Conservation (phyloP, 2,329 filamentous ascomycete genomes). For the Ophiocordyceps australis region DNA sequence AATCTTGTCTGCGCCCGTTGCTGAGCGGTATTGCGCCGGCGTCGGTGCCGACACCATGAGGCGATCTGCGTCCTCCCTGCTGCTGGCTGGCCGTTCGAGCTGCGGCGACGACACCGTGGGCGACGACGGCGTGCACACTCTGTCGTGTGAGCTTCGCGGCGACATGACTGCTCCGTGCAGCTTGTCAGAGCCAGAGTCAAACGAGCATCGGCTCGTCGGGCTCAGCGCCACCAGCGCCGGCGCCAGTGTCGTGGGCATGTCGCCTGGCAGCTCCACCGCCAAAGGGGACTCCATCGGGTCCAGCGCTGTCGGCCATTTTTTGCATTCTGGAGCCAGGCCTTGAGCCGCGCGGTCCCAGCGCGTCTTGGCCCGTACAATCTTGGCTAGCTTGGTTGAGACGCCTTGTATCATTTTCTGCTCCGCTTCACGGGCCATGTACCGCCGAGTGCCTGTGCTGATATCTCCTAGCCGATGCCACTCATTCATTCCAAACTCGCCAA, state of each 20-base stretch:
- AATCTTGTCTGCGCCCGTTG: conserved; percentile 49
- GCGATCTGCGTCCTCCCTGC: too few species aligned
- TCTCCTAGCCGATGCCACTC: conserved; percentile 91
- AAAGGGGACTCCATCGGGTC: conserved; percentile 22
- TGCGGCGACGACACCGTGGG: conserved; percentile 11
- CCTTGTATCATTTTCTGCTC: conserved; percentile 64
- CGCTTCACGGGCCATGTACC: conserved; percentile 57
- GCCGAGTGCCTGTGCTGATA: conserved; percentile 80
- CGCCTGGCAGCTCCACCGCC: conserved; percentile 40
- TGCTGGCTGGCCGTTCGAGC: conserved; percentile 21
- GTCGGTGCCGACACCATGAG: conserved; percentile 38
- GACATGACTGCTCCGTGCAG: conserved; percentile 25
- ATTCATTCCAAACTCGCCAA: conserved; percentile 97
- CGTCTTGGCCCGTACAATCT: conserved; percentile 60
- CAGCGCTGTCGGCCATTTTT: conserved; percentile 20
- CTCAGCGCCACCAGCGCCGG: conserved; percentile 19
- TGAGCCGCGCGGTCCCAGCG: conserved; percentile 36
- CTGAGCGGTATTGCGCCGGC: conserved; percentile 37
- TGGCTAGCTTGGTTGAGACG: conserved; percentile 64
- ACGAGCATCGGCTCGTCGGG: conserved; percentile 29
- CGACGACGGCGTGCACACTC: conserved; percentile 15
- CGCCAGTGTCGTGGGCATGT: conserved; percentile 22
- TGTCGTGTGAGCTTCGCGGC: conserved; percentile 31
- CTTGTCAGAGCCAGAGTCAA: conserved; percentile 35
- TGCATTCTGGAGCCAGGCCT: conserved; percentile 20